These are phyloP conservation scores for Myxozyma mucilagina DNA, from an alignment of 805 yeast genomes.

Conservation along the genomic window DNA sequence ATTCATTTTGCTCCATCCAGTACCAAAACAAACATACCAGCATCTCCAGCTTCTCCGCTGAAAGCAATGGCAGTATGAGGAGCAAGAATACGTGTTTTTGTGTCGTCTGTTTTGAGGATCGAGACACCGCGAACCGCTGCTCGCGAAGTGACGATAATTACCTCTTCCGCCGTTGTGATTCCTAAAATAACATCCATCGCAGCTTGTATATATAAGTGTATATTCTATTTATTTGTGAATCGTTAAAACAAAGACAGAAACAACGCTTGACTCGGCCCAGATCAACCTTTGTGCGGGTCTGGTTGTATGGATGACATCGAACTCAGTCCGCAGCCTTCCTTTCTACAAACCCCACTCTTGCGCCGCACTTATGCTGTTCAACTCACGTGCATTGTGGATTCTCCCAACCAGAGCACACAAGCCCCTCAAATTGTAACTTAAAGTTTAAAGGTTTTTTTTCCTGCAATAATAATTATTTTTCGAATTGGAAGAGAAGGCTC, in stretches of 20 bases:
- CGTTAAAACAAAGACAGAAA: no score
- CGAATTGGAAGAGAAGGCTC: not conserved
- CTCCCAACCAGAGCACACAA: not conserved
- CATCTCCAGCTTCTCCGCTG: constrained; percentile 96
- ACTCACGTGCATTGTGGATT: not conserved
- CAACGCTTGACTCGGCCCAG: no score
- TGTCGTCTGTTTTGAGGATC: constrained; percentile 72
- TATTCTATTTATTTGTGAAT: no score
- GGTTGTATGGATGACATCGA: constrained; percentile 6
- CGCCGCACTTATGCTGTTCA: constrained; percentile 5
- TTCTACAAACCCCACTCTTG: not conserved
- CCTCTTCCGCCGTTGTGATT: constrained; percentile 75
- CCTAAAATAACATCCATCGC: constrained; percentile 92
- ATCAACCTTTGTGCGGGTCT: not conserved
- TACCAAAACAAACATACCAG: constrained; percentile 43
- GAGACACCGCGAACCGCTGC: constrained; percentile 92
- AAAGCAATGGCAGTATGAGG: constrained; percentile 79
- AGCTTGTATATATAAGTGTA: not conserved
- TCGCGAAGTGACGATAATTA: constrained; percentile 89
- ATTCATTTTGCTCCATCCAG: not conserved
- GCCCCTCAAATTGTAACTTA: not conserved
- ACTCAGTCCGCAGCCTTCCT: constrained; percentile 4
- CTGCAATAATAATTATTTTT: not conserved
- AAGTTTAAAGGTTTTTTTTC: constrained; percentile 3
- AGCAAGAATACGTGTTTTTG: constrained; percentile 74